Conservation (phyloP, 371 early-diverging fungal species). For the Nematocida ironsii region DNA sequence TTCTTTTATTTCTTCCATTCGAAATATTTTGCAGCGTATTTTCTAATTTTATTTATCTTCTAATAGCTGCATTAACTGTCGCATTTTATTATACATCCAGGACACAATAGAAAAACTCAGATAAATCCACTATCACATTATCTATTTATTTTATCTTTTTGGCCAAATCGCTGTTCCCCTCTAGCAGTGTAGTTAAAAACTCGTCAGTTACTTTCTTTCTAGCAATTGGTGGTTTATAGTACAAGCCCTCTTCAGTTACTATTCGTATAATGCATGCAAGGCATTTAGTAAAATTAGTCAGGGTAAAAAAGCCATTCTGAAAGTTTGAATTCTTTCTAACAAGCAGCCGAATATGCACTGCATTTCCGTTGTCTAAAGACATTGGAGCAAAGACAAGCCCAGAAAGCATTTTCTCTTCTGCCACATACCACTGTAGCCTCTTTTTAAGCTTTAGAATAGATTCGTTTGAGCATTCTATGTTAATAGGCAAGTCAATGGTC, state of each 20-base stretch:
- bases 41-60: not conserved
- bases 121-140: not conserved
- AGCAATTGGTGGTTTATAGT: slow-evolving; percentile 55
- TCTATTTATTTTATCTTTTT: slow-evolving; percentile 26
- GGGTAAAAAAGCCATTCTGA: slow-evolving; percentile 70
- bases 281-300: slow-evolving; percentile 67
- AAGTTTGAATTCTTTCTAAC: slow-evolving; percentile 69
- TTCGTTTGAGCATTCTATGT: slow-evolving; percentile 50
- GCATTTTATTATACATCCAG: too few relatives aligned
- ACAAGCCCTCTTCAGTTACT: slow-evolving; percentile 51
- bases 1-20: slow-evolving; percentile 16
- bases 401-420: slow-evolving; percentile 45
- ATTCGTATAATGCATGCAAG: slow-evolving; percentile 56
- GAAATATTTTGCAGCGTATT: not conserved
- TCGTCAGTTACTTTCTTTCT: slow-evolving; percentile 35
- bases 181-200: slow-evolving; percentile 7
- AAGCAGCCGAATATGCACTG: slow-evolving; percentile 51
- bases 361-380: slow-evolving; percentile 53
- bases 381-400: slow-evolving; percentile 51
- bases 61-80: not conserved
- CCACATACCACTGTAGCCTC: slow-evolving; percentile 56
- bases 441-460: slow-evolving; percentile 52
- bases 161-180: slow-evolving; percentile 1
- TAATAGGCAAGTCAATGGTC: slow-evolving; percentile 58
- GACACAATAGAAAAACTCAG: too few relatives aligned